A percentile compares a stretch with the other conserved stretches of the same genome.
Evolutionary conservation across 208 protist genomes (phyloP).

Genomic region (Tritrichomonas foetus): DNA sequence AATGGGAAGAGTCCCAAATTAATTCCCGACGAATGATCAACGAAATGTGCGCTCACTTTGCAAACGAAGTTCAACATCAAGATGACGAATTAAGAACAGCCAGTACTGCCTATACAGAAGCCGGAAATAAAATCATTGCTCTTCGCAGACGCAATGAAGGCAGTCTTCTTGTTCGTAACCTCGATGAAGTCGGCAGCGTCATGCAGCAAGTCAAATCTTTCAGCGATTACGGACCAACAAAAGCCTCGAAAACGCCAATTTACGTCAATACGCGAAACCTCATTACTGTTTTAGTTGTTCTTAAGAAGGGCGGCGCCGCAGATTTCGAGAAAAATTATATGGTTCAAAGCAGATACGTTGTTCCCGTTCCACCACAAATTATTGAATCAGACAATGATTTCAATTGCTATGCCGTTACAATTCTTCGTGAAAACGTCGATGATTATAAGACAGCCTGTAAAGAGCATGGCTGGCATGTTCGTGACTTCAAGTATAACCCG

Average conservation of each 20-base stretch:
- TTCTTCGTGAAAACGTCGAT: background rate
- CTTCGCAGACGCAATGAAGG: background rate
- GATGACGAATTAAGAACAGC: background rate
- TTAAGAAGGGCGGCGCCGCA: background rate
- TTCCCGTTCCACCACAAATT: background rate
- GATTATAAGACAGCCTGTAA: conserved; percentile 34
- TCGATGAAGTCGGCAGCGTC: background rate
- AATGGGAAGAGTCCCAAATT: background rate
- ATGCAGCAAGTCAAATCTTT: background rate
- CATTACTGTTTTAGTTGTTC: background rate
- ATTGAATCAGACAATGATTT: background rate
- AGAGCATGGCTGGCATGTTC: background rate
- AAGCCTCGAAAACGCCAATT: background rate
- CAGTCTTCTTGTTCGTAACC: background rate
- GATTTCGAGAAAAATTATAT: background rate
- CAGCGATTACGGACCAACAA: background rate
- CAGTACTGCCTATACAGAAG: background rate
- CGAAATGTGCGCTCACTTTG: background rate
- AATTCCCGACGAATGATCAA: background rate
- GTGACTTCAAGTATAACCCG: background rate
- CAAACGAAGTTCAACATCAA: background rate
- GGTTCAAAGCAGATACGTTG: background rate
- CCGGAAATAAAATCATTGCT: background rate
- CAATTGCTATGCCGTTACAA: background rate
- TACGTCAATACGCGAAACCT: background rate